Base-by-base conservation (phyloP, 1,139 yeast species). In the Magnusiomyces sp. region DNA sequence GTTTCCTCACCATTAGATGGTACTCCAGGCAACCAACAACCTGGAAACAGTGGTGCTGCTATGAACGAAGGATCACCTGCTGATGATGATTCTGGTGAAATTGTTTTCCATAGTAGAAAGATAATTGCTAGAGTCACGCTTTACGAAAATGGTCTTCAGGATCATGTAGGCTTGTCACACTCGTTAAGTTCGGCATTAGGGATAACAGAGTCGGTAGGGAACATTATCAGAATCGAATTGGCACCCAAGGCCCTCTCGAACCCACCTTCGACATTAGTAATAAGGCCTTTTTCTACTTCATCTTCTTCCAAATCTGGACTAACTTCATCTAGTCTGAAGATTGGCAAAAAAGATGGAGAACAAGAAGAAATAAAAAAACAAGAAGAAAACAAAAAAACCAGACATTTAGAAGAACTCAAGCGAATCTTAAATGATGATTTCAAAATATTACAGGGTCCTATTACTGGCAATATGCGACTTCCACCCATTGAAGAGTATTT, bases 101-200 rank as follows among this genome's bases (percentile, higher is more conserved):
- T 42, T n/a, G 46, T 59, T 34, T 27, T 50, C 3, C 60, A 65
- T 13, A 70, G 73, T 40, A 71, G 67, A 45, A 66, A 75, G 33
- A 63, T 87, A 0, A 71, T 79, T 6, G 95, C 92, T 0, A 71
- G 68, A 43, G 63, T 84, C 2, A 34, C 27, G 6, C 70, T 76
- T 0, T 66, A 61, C 51, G 62, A 68, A 1, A 55, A 61, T 0
- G 61, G 74, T 4, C 79, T 79, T 0, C 51, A 61, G 2, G 71
- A 73, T 31, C 73, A 74, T 42, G 77, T 79, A 5, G 83, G 81
- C 0, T 59, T 88, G 14, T 81, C 95, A 0, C 59, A 65, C 11
- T 65, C 75, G 2, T 68, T 85, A 43, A 75, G 90, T 1, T 68
- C 74, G 6, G 81, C 94, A 0, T 71, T 86, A 38, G 77, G 79